Evolutionary conservation across 306 rosid genomes (phyloP).

Genomic region (Vigna mungo): DNA sequence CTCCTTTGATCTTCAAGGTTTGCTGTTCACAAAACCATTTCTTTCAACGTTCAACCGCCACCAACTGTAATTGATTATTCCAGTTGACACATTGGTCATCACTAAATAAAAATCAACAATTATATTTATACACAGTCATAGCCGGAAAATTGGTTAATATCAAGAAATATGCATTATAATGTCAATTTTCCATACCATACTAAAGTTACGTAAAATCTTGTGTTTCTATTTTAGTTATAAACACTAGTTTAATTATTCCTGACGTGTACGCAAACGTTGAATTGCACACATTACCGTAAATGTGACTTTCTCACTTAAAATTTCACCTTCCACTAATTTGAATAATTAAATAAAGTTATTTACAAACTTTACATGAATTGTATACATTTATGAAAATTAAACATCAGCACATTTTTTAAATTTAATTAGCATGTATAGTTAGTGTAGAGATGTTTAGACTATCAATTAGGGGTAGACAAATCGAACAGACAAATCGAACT

Average conservation of each 20-base stretch:
- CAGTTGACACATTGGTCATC: not conserved
- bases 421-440: no score
- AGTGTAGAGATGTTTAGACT: no score
- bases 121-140: not conserved
- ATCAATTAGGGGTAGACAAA: no score
- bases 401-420: no score
- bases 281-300: not conserved
- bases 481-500: no score
- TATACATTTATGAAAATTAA: no score
- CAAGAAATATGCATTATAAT: not conserved
- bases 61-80: not conserved
- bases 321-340: not conserved
- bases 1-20: conserved; percentile 32
- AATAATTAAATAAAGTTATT: not conserved
- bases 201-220: not conserved
- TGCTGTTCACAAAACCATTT: not conserved
- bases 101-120: not conserved
- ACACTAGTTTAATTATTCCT: not conserved
- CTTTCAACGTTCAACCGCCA: conserved; percentile 19
- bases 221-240: not conserved
- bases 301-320: not conserved
- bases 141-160: not conserved
- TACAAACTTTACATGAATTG: no score
- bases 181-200: not conserved
- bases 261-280: not conserved